phyloP scores from a whole-genome alignment of 164 flowering plant genomes.

The Magnolia sinica region DNA sequence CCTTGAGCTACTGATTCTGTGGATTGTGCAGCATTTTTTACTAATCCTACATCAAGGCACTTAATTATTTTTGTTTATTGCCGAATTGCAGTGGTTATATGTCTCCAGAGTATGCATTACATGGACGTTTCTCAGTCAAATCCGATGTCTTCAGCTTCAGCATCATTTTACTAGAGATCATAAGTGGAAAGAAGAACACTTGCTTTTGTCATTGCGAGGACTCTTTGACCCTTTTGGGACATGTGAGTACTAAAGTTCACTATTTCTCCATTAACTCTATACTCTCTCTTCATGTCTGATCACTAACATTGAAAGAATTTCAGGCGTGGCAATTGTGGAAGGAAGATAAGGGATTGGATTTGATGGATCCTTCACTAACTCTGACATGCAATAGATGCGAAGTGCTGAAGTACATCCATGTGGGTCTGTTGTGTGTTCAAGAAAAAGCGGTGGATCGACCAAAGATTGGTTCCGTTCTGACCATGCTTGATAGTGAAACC shows the following conservation, averaged over 20 bases:
- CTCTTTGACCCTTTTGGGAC: constrained; percentile 2
- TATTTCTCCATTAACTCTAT: neutral
- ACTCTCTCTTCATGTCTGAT: too few species aligned
- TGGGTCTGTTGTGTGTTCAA: constrained; percentile 3
- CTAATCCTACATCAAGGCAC: neutral
- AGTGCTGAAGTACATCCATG: constrained; percentile 1
- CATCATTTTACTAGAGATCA: constrained; percentile 5
- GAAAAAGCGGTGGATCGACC: constrained; percentile 7
- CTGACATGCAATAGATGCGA: neutral
- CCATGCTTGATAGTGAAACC: neutral
- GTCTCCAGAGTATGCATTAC: constrained; percentile 10
- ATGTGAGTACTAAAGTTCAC: constrained; percentile 2
- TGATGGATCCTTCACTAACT: neutral
- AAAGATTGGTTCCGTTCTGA: neutral
- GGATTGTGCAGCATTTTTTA: too few species aligned
- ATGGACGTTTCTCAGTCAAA: constrained; percentile 8
- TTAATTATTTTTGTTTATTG: too few species aligned
- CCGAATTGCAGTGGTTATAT: constrained; percentile 12
- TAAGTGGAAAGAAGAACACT: constrained; percentile 7
- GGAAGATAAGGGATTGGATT: constrained; percentile 1
- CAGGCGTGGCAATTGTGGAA: constrained; percentile 14
- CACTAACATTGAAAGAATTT: neutral
- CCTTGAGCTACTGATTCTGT: neutral
- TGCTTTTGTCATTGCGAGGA: neutral
- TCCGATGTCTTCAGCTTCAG: constrained; percentile 16